Evolutionary conservation across 192 early-diverging fungal genomes (phyloP).

Genomic region (Dissophora globulifera): DNA sequence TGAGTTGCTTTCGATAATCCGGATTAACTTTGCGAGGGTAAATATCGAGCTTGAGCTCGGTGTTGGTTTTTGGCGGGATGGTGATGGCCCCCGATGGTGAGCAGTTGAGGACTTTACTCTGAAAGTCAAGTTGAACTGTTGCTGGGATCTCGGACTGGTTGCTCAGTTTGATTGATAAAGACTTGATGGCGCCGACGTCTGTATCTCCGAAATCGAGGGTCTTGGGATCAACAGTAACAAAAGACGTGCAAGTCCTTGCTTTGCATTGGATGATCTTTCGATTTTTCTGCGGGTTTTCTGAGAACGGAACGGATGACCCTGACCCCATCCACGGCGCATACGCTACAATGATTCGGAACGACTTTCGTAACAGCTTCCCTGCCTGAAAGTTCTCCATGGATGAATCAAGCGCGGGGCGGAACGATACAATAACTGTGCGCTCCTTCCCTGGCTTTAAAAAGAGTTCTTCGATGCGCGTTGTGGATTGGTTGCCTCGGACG

Average conservation of each 20-base stretch:
- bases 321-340: slow-evolving; percentile 54
- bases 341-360: slow-evolving; percentile 77
- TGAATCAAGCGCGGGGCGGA: slow-evolving; percentile 73
- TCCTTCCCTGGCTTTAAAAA: slow-evolving; percentile 85
- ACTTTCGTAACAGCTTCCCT: slow-evolving; percentile 73
- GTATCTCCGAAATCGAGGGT: slow-evolving; percentile 95
- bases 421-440: slow-evolving; percentile 83
- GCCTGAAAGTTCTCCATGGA: slow-evolving; percentile 73
- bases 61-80: slow-evolving; percentile 81
- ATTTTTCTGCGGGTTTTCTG: slow-evolving; percentile 59
- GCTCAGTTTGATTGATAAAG: slow-evolving; percentile 79
- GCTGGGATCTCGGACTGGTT: slow-evolving; percentile 91
- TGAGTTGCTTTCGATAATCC: slow-evolving; percentile 96
- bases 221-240: slow-evolving; percentile 87
- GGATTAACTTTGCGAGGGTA: slow-evolving; percentile 98
- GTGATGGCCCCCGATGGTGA: slow-evolving; percentile 69
- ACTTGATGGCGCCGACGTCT: slow-evolving; percentile 93
- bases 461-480: slow-evolving; percentile 88
- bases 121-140: slow-evolving; percentile 84
- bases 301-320: slow-evolving; percentile 33
- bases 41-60: slow-evolving; percentile 89
- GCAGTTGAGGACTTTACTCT: slow-evolving; percentile 93
- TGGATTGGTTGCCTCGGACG: slow-evolving; percentile 50
- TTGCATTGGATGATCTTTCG: slow-evolving; percentile 90
- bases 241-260: slow-evolving; percentile 90